phyloP scores from a whole-genome alignment of 257 asterid genomes.

The Solanum chilense region DNA sequence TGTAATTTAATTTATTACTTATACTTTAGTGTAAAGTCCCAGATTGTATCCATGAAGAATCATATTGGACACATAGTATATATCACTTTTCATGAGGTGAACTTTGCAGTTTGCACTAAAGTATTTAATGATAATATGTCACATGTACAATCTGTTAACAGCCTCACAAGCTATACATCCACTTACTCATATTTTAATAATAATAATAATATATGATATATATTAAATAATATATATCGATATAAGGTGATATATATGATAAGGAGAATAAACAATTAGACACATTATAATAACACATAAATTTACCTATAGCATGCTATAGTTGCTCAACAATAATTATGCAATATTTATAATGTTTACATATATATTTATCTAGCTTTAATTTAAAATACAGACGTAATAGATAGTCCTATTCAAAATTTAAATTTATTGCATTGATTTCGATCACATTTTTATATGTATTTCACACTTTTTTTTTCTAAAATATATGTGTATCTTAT shows the following conservation, averaged over 20 bases:
- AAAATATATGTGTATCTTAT: too few relatives aligned
- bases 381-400: too few relatives aligned
- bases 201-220: too few relatives aligned
- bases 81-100: background rate
- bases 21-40: background rate
- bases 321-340: background rate
- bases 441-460: fast-evolving
- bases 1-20: background rate
- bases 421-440: too few relatives aligned
- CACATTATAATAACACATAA: background rate
- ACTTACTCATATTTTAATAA: background rate
- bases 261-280: background rate
- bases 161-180: background rate
- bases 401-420: too few relatives aligned
- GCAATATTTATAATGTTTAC: too few relatives aligned
- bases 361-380: too few relatives aligned
- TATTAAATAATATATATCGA: too few relatives aligned
- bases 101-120: background rate
- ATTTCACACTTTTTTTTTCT: too few relatives aligned
- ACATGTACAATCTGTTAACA: background rate
- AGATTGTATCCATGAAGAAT: background rate
- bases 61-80: background rate
- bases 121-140: background rate
- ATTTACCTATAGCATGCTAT: background rate
- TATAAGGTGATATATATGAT: too few relatives aligned